phyloP scores from a whole-genome alignment of 2,329 filamentous ascomycete species.

The Botrytis paeoniae region DNA sequence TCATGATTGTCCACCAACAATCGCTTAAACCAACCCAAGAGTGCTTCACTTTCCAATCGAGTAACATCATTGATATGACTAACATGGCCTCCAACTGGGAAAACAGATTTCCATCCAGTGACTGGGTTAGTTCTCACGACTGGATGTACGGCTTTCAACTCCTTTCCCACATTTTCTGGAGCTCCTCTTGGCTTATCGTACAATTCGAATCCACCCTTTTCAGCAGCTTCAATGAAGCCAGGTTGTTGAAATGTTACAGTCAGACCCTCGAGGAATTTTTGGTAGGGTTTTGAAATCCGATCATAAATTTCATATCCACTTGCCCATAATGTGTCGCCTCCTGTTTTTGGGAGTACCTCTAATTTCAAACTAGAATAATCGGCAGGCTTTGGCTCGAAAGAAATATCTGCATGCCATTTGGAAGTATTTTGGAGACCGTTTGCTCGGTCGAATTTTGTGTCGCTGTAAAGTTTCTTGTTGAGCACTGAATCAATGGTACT shows the following conservation, averaged over 20 bases:
- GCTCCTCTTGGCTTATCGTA: constrained; percentile 47
- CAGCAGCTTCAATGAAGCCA: constrained; percentile 49
- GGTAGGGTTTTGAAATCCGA: constrained; percentile 54
- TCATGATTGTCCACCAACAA: constrained; percentile 55
- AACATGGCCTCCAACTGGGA: constrained; percentile 51
- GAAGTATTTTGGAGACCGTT: constrained; percentile 44
- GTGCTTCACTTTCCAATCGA: constrained; percentile 46
- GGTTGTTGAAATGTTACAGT: constrained; percentile 54
- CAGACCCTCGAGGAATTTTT: constrained; percentile 56
- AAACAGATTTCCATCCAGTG: constrained; percentile 56
- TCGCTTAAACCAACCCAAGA: constrained; percentile 52
- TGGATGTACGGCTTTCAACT: constrained; percentile 51
- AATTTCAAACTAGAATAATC: constrained; percentile 62
- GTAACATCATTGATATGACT: constrained; percentile 51
- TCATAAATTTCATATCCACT: constrained; percentile 67
- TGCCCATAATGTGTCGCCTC: constrained; percentile 62
- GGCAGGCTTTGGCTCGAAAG: constrained; percentile 60
- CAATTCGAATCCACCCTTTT: constrained; percentile 44
- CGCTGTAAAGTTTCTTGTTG: constrained; percentile 49
- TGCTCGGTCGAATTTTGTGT: constrained; percentile 15
- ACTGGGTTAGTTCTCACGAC: constrained; percentile 57
- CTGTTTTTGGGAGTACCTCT: constrained; percentile 53
- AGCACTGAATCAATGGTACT: constrained; percentile 60
- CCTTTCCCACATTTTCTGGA: constrained; percentile 49
- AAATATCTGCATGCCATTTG: constrained; percentile 61